phyloP scores from a whole-genome alignment of 345 rosid genomes.

The Turnera subulata region DNA sequence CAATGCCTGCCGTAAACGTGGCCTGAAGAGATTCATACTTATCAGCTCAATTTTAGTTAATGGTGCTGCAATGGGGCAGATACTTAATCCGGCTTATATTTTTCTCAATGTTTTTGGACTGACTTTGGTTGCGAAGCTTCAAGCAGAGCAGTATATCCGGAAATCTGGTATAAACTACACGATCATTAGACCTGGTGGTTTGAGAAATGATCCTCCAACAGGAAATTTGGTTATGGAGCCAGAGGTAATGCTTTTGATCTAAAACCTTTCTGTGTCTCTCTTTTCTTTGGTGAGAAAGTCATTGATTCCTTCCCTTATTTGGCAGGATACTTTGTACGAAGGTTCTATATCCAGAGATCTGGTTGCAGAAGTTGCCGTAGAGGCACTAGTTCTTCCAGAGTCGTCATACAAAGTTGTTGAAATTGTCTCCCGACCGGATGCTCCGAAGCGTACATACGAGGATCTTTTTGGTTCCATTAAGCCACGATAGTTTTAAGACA shows the following conservation, averaged over 20 bases:
- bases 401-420: constrained; percentile 75
- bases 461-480: constrained; percentile 72
- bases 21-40: constrained; percentile 66
- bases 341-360: constrained; percentile 80
- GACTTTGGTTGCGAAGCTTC: constrained; percentile 86
- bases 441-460: constrained; percentile 51
- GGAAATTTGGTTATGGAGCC: constrained; percentile 85
- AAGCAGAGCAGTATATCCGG: constrained; percentile 75
- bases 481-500: constrained; percentile 22
- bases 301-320: background rate
- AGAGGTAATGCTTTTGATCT: constrained; percentile 44
- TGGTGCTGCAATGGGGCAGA: constrained; percentile 96
- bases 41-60: constrained; percentile 85
- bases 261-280: background rate
- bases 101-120: constrained; percentile 83
- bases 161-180: constrained; percentile 80
- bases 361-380: constrained; percentile 82
- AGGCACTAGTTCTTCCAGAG: constrained; percentile 61
- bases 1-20: constrained; percentile 68
- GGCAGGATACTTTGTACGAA: constrained; percentile 68
- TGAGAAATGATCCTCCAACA: constrained; percentile 70
- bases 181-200: constrained; percentile 79
- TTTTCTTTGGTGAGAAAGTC: background rate
- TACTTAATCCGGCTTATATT: constrained; percentile 81
- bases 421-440: constrained; percentile 63